Evolutionary conservation across 2,329 filamentous ascomycete genomes (phyloP).

Genomic region (Ceratocystis cacaofunesta): DNA sequence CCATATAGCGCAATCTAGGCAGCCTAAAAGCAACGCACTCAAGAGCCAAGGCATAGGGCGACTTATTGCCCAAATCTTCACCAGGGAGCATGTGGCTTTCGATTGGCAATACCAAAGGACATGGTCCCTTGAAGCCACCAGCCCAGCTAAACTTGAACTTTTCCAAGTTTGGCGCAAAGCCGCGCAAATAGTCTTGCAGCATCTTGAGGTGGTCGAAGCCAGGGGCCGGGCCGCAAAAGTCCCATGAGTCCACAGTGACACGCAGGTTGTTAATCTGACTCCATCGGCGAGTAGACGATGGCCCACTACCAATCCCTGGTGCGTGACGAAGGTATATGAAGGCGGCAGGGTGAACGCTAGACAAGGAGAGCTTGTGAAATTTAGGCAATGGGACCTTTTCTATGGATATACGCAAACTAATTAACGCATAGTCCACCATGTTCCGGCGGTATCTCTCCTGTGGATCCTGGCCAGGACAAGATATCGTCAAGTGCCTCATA

Average conservation of each 20-base stretch:
- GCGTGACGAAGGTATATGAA: constrained; percentile 64
- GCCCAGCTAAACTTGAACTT: constrained; percentile 67
- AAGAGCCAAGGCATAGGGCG: constrained; percentile 27
- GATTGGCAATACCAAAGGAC: constrained; percentile 57
- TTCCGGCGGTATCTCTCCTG: constrained; percentile 58
- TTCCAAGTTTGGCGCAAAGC: constrained; percentile 50
- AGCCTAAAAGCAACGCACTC: constrained; percentile 39
- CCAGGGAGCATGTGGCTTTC: constrained; percentile 22
- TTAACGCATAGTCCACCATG: constrained; percentile 76
- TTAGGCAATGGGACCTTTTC: constrained; percentile 54
- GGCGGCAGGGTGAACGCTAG: constrained; percentile 58
- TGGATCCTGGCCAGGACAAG: constrained; percentile 57
- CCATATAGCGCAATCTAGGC: constrained; percentile 50
- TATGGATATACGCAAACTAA: constrained; percentile 69
- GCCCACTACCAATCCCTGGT: constrained; percentile 58
- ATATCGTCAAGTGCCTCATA: constrained; percentile 59
- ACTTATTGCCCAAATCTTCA: constrained; percentile 23
- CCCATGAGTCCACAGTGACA: constrained; percentile 58
- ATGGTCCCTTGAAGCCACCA: constrained; percentile 54
- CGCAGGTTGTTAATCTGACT: constrained; percentile 59
- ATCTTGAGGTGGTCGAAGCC: constrained; percentile 60
- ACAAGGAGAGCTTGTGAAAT: constrained; percentile 56
- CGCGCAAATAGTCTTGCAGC: constrained; percentile 64
- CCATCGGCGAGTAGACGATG: constrained; percentile 60
- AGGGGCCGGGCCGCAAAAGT: constrained; percentile 43